phyloP scores from a whole-genome alignment of 2,329 filamentous ascomycete genomes.

The Peltaster fructicola region DNA sequence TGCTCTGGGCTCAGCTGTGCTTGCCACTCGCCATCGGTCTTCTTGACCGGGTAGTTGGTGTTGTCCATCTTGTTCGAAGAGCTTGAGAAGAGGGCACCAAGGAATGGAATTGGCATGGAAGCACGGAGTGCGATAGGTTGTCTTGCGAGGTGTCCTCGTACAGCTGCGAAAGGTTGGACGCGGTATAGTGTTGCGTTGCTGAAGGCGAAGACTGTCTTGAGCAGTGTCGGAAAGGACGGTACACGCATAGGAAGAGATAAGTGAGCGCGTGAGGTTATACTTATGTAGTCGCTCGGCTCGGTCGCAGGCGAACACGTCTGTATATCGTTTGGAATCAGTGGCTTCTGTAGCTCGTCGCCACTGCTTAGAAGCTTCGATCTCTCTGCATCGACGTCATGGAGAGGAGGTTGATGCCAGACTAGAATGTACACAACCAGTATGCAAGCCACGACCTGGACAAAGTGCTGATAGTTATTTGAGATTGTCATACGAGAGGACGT shows the following conservation, averaged over 20 bases:
- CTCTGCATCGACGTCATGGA: slow-evolving; percentile 1
- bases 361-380: no score
- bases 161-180: slow-evolving; percentile 8
- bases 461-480: no score
- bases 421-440: neutral
- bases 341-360: no score
- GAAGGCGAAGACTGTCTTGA: slow-evolving; percentile 32
- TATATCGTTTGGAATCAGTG: no score
- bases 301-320: no score
- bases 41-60: slow-evolving; percentile 66
- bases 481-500: no score
- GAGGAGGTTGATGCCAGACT: slow-evolving; percentile 1
- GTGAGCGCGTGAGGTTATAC: slow-evolving; percentile 1
- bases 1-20: slow-evolving; percentile 76
- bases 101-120: slow-evolving; percentile 64
- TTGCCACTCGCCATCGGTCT: slow-evolving; percentile 71
- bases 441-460: no score
- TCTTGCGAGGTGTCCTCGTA: slow-evolving; percentile 15
- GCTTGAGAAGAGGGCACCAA: slow-evolving; percentile 58
- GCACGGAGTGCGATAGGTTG: slow-evolving; percentile 18
- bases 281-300: no score
- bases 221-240: slow-evolving; percentile 27
- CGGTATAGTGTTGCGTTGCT: slow-evolving; percentile 24
- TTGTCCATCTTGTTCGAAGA: slow-evolving; percentile 29
- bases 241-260: slow-evolving; percentile 32